Base-by-base conservation (phyloP, 768 basidiomycete species). In the Clavaria fumosa region DNA sequence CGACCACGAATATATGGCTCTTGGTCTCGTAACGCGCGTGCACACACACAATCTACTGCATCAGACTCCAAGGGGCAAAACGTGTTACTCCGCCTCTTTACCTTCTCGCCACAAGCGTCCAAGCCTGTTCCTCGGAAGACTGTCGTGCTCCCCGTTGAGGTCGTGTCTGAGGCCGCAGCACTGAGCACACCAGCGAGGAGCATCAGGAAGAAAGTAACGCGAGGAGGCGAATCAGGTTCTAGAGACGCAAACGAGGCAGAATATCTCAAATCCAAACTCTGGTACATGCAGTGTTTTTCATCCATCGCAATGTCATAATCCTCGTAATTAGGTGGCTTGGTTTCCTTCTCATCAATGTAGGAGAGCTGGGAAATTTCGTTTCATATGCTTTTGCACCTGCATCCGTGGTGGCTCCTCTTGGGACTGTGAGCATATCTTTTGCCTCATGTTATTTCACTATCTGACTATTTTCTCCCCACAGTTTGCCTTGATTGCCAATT, bases 401-500 rank as follows among this genome's bases (percentile, higher is more conserved):
- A 4, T 86, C 83, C n/a, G 61, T 91, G 4, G 89, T 96, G 9
- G 90, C 93, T 0, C 93, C 93, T 20, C 64, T 97, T 7, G 93
- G 93, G n/a, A 90, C 86, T 31, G 90, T 93, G 47, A 59, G 76
- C 58, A 47, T 42, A 17, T 22, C 38, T 34, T 33, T 20, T 12
- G 42, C 36, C 38, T 39, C 20, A 23, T 35, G 15, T 18, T 43
- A 26, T 31, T 10, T 31, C 42, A 11, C 33, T 35, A 15, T 34
- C 31, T 15, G 23, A 42, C 37, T 50, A n/a, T 34, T 35, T 17
- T 42, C 31, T 4, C 12, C 34, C n/a, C n/a, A 11, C 38, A 88
- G 77, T 82, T 88, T 55, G 88, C 89, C 2, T 64, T 96, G n/a
- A 76, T 93, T 42, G 86, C 93, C 10, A 97, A 97, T 54, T 96